These are phyloP conservation scores for Agrostemma githago DNA, from an alignment of 148 eudicot genomes.

Conservation along the genomic window DNA sequence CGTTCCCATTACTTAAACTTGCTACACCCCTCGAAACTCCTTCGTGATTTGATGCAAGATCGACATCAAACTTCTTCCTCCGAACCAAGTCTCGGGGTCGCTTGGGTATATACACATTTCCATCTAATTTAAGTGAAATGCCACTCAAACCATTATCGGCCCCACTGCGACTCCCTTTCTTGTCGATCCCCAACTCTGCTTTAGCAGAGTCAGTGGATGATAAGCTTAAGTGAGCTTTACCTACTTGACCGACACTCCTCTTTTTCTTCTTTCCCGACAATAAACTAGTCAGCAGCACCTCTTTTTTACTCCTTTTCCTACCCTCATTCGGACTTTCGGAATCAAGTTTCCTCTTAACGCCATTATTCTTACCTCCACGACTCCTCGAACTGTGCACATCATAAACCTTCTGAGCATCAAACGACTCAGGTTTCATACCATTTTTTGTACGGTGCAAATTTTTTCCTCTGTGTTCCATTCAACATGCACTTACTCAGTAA, in stretches of 20 bases:
- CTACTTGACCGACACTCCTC: constrained; percentile 30
- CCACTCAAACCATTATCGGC: constrained; percentile 30
- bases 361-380: constrained; percentile 9
- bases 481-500: constrained; percentile 50
- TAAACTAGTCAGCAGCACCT: constrained; percentile 43
- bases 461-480: constrained; percentile 65
- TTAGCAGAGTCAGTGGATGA: constrained; percentile 19
- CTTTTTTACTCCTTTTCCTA: constrained; percentile 49
- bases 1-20: constrained; percentile 30
- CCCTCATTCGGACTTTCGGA: constrained; percentile 31
- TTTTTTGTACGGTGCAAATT: constrained; percentile 38
- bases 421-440: constrained; percentile 44
- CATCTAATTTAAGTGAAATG: constrained; percentile 38
- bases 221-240: constrained; percentile 18
- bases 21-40: constrained; percentile 25
- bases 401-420: constrained; percentile 53
- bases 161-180: constrained; percentile 19
- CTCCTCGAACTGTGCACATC: constrained; percentile 19
- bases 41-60: constrained; percentile 27
- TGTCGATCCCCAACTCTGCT: constrained; percentile 22
- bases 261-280: constrained; percentile 40
- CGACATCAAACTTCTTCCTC: constrained; percentile 53
- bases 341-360: constrained; percentile 38
- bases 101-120: constrained; percentile 52
- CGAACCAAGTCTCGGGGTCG: constrained; percentile 66